These are phyloP conservation scores for Lactarius indigo DNA, from an alignment of 768 basidiomycete genomes.

Conservation along the genomic window DNA sequence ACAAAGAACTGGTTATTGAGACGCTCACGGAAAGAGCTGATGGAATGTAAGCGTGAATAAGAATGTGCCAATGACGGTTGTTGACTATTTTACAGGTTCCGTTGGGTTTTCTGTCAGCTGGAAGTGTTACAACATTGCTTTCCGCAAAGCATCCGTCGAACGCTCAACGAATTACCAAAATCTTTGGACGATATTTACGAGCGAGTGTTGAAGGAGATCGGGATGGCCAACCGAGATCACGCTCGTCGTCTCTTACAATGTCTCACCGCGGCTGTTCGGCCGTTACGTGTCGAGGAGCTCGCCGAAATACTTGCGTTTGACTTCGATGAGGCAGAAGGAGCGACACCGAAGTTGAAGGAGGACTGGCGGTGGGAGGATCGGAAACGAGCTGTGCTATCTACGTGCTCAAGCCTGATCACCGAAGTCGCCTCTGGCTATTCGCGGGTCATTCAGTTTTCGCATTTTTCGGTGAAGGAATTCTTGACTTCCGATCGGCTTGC, in stretches of 20 bases:
- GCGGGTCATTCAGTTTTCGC: neutral
- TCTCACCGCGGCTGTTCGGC: too few relatives aligned
- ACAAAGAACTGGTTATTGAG: too few relatives aligned
- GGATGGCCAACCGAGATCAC: too few relatives aligned
- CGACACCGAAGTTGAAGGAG: neutral
- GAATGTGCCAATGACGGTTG: neutral
- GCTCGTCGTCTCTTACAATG: neutral
- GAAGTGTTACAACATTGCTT: neutral
- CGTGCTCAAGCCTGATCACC: neutral
- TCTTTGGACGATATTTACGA: neutral
- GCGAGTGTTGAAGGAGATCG: neutral
- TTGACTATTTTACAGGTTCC: neutral
- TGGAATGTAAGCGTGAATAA: too few relatives aligned
- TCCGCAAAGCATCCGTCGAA: neutral
- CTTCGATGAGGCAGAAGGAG: neutral
- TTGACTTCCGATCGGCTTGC: too few relatives aligned
- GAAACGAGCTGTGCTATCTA: neutral
- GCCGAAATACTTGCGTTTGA: too few relatives aligned
- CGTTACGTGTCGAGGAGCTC: too few relatives aligned
- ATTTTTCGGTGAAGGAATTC: neutral
- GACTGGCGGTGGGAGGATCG: neutral
- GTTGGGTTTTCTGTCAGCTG: neutral
- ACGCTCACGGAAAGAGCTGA: too few relatives aligned
- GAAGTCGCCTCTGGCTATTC: neutral
- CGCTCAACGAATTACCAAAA: neutral